These are phyloP conservation scores for Chlamydomonas reinhardtii DNA, from an alignment of 163 green algal species.

Conservation along the genomic window DNA sequence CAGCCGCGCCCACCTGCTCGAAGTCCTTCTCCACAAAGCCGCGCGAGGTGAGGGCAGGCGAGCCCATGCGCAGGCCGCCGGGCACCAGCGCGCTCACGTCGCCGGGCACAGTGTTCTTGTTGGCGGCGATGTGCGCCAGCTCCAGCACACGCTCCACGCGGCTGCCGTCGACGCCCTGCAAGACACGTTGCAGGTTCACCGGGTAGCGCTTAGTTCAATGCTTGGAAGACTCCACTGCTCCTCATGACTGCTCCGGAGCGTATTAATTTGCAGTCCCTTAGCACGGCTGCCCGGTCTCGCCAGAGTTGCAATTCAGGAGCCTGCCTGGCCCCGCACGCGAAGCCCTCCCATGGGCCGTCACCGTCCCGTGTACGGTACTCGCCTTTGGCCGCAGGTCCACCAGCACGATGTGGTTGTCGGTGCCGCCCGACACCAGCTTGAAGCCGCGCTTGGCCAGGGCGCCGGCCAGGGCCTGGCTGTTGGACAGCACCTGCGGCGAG, in stretches of 20 bases:
- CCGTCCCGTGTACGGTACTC: not conserved
- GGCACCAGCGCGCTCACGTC: constrained; percentile 91
- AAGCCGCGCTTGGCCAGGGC: constrained; percentile 82
- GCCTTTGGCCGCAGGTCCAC: constrained; percentile 90
- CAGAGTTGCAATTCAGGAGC: too few species aligned
- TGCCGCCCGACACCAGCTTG: constrained; percentile 92
- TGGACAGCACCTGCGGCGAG: constrained; percentile 77
- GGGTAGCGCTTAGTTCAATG: too few species aligned
- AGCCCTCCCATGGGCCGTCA: too few species aligned
- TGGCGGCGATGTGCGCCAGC: constrained; percentile 94
- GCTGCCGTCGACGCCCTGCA: constrained; percentile 90
- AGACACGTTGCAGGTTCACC: not conserved
- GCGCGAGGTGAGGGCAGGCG: constrained; percentile 93
- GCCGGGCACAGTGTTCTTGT: constrained; percentile 97
- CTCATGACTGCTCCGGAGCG: too few species aligned
- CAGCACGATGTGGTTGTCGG: constrained; percentile 99
- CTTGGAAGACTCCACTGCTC: too few species aligned
- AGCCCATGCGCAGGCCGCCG: constrained; percentile 96
- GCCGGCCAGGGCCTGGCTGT: constrained; percentile 83
- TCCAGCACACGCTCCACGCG: constrained; percentile 96
- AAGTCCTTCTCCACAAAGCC: constrained; percentile 97
- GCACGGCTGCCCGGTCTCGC: too few species aligned
- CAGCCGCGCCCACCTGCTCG: constrained; percentile 22
- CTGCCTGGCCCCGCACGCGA: too few species aligned
- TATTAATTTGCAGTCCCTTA: too few species aligned